Percentiles rank a stretch among this genome's conserved stretches.
phyloP scores from a whole-genome alignment of 192 early-diverging fungal genomes.

The Podila clonocystis region DNA sequence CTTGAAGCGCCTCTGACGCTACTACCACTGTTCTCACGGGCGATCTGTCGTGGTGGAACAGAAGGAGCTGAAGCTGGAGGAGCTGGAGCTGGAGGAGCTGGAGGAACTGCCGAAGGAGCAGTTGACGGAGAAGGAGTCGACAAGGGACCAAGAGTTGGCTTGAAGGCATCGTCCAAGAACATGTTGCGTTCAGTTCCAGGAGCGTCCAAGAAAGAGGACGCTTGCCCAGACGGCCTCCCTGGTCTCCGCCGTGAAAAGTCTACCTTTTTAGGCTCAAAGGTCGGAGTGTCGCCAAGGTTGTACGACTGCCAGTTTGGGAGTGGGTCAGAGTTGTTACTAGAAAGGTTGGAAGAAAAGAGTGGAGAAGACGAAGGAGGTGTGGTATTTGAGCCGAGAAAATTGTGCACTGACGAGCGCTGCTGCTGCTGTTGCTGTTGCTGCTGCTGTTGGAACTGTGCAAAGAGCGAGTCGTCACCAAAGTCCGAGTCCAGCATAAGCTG shows the following conservation, averaged over 20 bases:
- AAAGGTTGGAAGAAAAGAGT: too few species aligned
- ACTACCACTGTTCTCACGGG: conserved; percentile 3
- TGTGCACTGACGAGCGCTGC: neutral
- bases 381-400: too few species aligned
- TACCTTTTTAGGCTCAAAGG: too few species aligned
- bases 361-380: too few species aligned
- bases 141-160: conserved; percentile 14
- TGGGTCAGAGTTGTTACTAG: too few species aligned
- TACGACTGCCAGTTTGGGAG: too few species aligned
- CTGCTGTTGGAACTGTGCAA: neutral
- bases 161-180: conserved; percentile 41
- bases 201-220: neutral
- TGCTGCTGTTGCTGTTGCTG: neutral
- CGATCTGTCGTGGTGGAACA: neutral
- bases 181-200: neutral
- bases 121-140: neutral
- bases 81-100: neutral
- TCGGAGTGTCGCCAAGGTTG: too few species aligned
- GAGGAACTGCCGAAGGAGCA: neutral
- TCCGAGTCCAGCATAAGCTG: neutral
- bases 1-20: neutral
- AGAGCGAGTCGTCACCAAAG: neutral
- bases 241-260: too few species aligned
- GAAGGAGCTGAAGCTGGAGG: neutral
- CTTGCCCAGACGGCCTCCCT: neutral